phyloP scores from a whole-genome alignment of 805 yeast species.

The Yamadazyma sp. region DNA sequence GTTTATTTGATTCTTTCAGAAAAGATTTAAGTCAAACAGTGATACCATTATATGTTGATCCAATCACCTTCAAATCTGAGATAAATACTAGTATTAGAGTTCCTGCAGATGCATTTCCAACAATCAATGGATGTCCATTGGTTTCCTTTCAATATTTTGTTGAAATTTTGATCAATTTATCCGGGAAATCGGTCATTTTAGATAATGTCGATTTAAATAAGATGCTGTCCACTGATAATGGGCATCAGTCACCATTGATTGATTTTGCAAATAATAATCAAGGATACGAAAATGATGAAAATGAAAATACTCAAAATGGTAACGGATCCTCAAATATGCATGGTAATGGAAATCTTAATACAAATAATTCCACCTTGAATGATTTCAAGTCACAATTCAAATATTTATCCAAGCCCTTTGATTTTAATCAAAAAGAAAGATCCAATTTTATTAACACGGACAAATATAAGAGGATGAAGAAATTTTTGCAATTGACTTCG shows the following conservation, averaged over 20 bases:
- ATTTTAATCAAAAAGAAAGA: conserved; percentile 27
- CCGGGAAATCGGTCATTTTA: conserved; percentile 49
- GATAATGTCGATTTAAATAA: conserved; percentile 18
- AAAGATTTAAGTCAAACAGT: conserved; percentile 80
- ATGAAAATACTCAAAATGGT: not conserved
- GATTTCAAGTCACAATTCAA: conserved; percentile 26
- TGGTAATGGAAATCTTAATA: not conserved
- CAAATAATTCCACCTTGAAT: conserved; percentile 3
- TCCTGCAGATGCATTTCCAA: conserved; percentile 85
- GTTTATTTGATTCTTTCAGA: conserved; percentile 67
- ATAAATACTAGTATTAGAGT: conserved; percentile 63
- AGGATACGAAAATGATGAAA: conserved; percentile 1
- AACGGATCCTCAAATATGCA: not conserved
- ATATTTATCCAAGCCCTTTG: conserved; percentile 15
- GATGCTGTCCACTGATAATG: conserved; percentile 7
- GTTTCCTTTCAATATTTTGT: conserved; percentile 82
- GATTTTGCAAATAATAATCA: conserved; percentile 7
- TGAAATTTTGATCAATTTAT: conserved; percentile 78
- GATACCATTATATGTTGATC: conserved; percentile 77
- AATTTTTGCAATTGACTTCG: conserved; percentile 76
- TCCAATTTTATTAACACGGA: conserved; percentile 71
- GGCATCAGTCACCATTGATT: conserved; percentile 13
- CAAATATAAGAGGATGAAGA: conserved; percentile 66
- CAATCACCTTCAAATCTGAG: conserved; percentile 52
- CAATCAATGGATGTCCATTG: conserved; percentile 65